Evolutionary conservation across 2,329 filamentous ascomycete genomes (phyloP), one percentile per base, ranked within the genome.

Genomic region (Aspergillus sp.): DNA sequence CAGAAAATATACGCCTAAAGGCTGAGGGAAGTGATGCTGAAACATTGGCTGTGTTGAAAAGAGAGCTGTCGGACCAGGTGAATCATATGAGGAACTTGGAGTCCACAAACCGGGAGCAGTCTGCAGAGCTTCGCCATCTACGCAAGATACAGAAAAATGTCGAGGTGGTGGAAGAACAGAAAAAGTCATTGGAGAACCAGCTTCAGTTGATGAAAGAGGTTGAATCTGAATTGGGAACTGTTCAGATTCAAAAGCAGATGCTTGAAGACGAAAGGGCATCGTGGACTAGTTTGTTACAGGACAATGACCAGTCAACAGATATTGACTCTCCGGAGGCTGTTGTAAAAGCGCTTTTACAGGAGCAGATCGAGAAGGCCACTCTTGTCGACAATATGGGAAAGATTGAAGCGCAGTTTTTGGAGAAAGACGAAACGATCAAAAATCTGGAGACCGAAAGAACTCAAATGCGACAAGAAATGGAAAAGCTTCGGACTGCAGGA

Each of bases 151-250:
- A 90, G 63, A 91, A 88, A 67, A 88, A 87, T n/a, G 84, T 95
- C 1, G 88, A 95, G 59, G 80, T 98, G 2, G 86, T 97, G 0
- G 90, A 98, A 62, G 93, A 98, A 64, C 90, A 98, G 71, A 97
- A 97, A 73, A 78, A 88, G 49, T 81, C 82, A 0, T 70, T 98
- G 19, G 85, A 93, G 64, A 82, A 83, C 29, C 88, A 83, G 59
- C 65, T 98, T 1, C 82, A 88, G 47, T 74, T 85, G 32, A 85
- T 91, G 65, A 82, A 88, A 45, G 75, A 80, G 9, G 59, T 95
- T 7, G 82, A 93, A 58, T 75, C 79, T 27, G 87, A 96, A 59
- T 74, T 97, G 9, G 77, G 81, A 7, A 91, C 95, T 61, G 80
- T 86, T 13, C 80, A 86, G 49, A 76, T 95, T 33, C 90, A 95